Evolutionary conservation across 108 stramenopile species (phyloP), one percentile per base, ranked within the genome.

Genomic region (Nitzschia palea): DNA sequence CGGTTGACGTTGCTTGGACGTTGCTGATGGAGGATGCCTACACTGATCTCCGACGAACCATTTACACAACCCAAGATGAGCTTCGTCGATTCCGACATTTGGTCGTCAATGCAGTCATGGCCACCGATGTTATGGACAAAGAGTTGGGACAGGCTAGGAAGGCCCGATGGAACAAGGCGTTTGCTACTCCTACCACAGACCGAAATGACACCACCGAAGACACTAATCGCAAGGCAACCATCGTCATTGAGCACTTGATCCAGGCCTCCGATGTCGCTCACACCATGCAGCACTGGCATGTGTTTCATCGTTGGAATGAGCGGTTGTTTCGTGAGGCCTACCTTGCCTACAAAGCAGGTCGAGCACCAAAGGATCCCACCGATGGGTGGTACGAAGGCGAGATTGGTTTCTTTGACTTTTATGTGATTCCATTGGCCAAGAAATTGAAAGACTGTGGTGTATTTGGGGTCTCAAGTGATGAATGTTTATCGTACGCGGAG

Each of bases 1-100:
- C 75, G 0, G 67, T 85, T 54, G 76, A 79, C 22, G 65, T 85
- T 55, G 80, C 84, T 3, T 85, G 81, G 73, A 27, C 67, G 4
- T 31, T 67, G 42, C 65, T 85, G 52, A 74, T 73, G 70, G 50
- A 67, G 12, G 31, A 43, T 20, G 40, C 51, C n/a, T 68, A 45
- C 32, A 14, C 57, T 35, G 56, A 47, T 28, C 34, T 85, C 32
- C 53, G 78, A 32, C 53, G 47, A 0, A 71, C 72, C 0, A 56
- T 78, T 32, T 85, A 78, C 47, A 31, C 57, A 2, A 55, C 31
- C 9, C 15, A 34, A 33, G 76, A 64, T 25, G 84, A 85, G 10
- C 69, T 59, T 8, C 26, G 22, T 18, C 65, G 71, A 30, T 75
- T 80, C 50, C 70, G 67, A 12, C 65, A 80, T 67, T 56, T 51